phyloP scores from a whole-genome alignment of 2,329 filamentous ascomycete genomes.

The Ophiocordyceps sinensis region DNA sequence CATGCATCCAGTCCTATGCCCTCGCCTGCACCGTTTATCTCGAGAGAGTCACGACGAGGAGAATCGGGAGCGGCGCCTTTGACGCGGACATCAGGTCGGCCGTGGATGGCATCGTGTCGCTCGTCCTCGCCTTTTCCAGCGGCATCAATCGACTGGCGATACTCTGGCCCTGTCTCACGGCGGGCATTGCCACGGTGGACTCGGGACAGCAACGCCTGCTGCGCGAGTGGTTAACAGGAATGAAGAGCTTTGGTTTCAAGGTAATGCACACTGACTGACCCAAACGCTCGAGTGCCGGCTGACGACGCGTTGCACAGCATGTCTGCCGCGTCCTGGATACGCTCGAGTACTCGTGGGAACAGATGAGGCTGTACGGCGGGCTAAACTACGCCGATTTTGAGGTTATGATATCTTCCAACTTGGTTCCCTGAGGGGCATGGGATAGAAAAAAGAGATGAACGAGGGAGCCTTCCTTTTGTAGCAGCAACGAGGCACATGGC shows the following conservation, averaged over 20 bases:
- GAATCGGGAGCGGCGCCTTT: constrained; percentile 1
- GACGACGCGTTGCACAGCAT: constrained; percentile 1
- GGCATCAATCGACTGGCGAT: constrained; percentile 3
- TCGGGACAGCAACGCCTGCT: neutral
- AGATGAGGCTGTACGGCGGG: constrained; percentile 1
- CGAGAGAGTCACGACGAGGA: constrained; percentile 2
- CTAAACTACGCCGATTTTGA: constrained; percentile 4
- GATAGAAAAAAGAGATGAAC: neutral
- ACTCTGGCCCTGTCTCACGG: constrained; percentile 2
- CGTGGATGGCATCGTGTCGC: constrained; percentile 1
- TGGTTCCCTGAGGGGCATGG: constrained; percentile 3
- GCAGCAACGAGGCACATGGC: no score
- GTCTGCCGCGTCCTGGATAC: constrained; percentile 5
- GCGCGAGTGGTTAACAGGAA: constrained; percentile 1
- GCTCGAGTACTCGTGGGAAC: constrained; percentile 4
- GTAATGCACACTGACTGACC: neutral
- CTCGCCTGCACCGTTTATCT: constrained; percentile 5
- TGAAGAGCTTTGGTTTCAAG: constrained; percentile 3
- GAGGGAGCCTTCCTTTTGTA: no score
- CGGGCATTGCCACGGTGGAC: constrained; percentile 3
- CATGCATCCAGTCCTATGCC: constrained; percentile 5
- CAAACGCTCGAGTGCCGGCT: neutral
- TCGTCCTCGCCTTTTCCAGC: constrained; percentile 2
- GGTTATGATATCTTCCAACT: constrained; percentile 3
- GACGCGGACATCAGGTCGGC: neutral